Base-by-base conservation (phyloP, 2,329 filamentous ascomycete species). In the Hymenoscyphus infarciens region DNA sequence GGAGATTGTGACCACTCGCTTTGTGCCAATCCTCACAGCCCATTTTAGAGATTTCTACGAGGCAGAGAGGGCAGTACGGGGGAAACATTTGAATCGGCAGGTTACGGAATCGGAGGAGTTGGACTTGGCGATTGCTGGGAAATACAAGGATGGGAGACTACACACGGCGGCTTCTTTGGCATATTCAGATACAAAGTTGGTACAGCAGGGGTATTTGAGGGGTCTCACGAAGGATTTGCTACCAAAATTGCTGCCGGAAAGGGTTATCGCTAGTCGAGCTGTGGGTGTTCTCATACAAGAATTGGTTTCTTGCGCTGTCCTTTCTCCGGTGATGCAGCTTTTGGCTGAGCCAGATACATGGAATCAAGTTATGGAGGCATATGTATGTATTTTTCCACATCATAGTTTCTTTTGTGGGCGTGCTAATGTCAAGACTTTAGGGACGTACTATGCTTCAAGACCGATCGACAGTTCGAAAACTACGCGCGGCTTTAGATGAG, bases 81-180 rank as follows among this genome's bases (percentile, higher is more conserved):
- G 96, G 13, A 90, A 87, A 74, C 91, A 96, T 75, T 80, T 98
- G 62, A 95, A 92, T 70, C 87, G 91, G 59, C 92, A 89, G 67
- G 87, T 99, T 61, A 98, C 96, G 2, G 95, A 99, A 77, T 96
- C 93, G 0, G 94, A 97, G 73, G 95, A 99, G 81, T 80, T 99
- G 70, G 93, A 98, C 75, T 81, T 96, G 68, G 95, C 95, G 1
- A 96, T 99, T 75, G 95, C 95, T n/a, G 88, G 86, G 49, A 97
- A 96, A 76, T 99, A 95, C 76, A 88, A 84, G 61, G 89, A 96
- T 74, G 94, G 94, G 29, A 91, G 89, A 66, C 80, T 99, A 63
- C 96, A 99, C 74, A 83, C 91, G 4, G 95, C 95, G 5, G 93
- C 91, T 5, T 90, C 88, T 15, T 78, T 97, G 70, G 86, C 90